Evolutionary conservation across 2,329 filamentous ascomycete genomes (phyloP).

Genomic region (Arachnopeziza araneosa): DNA sequence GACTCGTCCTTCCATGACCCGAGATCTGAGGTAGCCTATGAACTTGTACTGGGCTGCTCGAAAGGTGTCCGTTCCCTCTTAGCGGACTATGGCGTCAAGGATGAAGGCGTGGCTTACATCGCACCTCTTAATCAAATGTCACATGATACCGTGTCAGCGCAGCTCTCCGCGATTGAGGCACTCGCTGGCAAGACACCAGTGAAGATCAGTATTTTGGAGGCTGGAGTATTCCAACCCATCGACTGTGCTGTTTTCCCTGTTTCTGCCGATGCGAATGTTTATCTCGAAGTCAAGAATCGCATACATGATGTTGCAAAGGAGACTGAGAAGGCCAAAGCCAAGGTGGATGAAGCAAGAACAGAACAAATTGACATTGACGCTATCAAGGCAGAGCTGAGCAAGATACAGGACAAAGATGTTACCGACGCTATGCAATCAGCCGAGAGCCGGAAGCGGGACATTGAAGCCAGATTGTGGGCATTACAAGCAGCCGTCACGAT

Average conservation of each 20-base stretch:
- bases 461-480: slow-evolving; percentile 4
- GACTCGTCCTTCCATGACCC: slow-evolving; percentile 55
- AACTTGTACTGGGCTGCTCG: slow-evolving; percentile 63
- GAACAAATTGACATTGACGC: slow-evolving; percentile 5
- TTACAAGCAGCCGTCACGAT: not conserved
- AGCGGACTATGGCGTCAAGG: slow-evolving; percentile 5
- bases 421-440: slow-evolving; percentile 6
- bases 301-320: slow-evolving; percentile 26
- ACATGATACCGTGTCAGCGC: not conserved
- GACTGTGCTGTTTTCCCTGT: slow-evolving; percentile 4
- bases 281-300: slow-evolving; percentile 3
- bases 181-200: slow-evolving; percentile 5
- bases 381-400: slow-evolving; percentile 2
- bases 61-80: slow-evolving; percentile 53
- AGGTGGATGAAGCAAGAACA: slow-evolving; percentile 6
- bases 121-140: slow-evolving; percentile 2
- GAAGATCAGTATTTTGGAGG: not conserved
- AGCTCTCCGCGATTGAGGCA: slow-evolving; percentile 2
- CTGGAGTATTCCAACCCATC: not conserved
- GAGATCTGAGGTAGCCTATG: slow-evolving; percentile 63
- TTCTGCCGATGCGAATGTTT: slow-evolving; percentile 4
- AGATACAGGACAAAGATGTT: slow-evolving; percentile 3
- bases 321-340: slow-evolving; percentile 2
- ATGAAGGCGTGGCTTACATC: slow-evolving; percentile 4
- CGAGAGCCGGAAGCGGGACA: slow-evolving; percentile 3